Percentiles rank a stretch among this genome's conserved stretches.
These are phyloP conservation scores for Rhododendron williamsianum DNA, from an alignment of 148 eudicot genomes.

Conservation along the genomic window DNA sequence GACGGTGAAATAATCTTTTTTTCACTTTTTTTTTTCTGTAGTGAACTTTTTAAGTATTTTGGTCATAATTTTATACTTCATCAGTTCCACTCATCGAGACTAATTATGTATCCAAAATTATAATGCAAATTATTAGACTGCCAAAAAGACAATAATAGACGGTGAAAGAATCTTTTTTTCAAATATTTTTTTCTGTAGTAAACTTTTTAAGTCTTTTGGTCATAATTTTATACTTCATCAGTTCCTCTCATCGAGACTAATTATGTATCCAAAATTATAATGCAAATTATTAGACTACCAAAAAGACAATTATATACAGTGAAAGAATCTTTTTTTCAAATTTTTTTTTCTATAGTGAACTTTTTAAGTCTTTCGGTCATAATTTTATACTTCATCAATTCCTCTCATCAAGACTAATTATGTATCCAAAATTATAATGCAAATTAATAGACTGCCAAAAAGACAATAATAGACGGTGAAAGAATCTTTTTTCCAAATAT, in stretches of 20 bases:
- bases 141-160: no score
- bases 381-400: background rate
- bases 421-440: background rate
- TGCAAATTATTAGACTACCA: no score
- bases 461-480: background rate
- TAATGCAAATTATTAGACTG: no score
- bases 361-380: background rate
- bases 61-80: background rate
- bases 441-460: no score
- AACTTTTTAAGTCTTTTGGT: no score
- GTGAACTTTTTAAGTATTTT: no score
- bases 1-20: no score
- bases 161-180: background rate
- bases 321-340: background rate
- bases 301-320: background rate
- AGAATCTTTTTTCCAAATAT: background rate
- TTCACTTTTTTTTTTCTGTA: background rate
- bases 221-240: background rate
- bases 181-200: no score
- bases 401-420: background rate
- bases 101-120: background rate
- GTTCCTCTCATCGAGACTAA: background rate
- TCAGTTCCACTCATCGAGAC: background rate
- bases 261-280: background rate
- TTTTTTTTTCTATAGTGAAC: background rate